Evolutionary conservation across 352 stramenopile genomes (phyloP).

Genomic region (Phytophthora idaei): DNA sequence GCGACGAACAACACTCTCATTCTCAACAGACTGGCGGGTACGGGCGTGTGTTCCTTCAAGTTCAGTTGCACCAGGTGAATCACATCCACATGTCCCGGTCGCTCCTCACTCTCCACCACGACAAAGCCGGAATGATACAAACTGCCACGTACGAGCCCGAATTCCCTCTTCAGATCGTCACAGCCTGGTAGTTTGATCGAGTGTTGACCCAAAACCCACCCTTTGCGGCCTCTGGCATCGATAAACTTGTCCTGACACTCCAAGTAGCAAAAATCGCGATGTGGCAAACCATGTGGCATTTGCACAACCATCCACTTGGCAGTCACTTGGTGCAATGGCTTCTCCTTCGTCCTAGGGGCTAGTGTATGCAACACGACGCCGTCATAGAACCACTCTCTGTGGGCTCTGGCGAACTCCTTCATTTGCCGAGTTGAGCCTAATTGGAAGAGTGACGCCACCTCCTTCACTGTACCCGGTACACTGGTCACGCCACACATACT

Average conservation of each 20-base stretch:
- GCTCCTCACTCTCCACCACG: conserved; percentile 81
- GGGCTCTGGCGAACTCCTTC: conserved; percentile 65
- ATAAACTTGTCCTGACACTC: conserved; percentile 91
- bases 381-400: conserved; percentile 77
- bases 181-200: conserved; percentile 83
- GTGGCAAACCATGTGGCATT: conserved; percentile 58
- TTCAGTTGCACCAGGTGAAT: conserved; percentile 87
- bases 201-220: conserved; percentile 85
- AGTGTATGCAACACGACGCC: conserved; percentile 76
- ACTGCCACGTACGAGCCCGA: conserved; percentile 76
- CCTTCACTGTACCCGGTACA: conserved; percentile 69
- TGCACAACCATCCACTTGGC: conserved; percentile 81
- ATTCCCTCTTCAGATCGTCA: conserved; percentile 77
- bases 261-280: conserved; percentile 81
- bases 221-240: conserved; percentile 75
- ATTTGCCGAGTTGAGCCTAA: conserved; percentile 64
- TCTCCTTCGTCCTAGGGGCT: conserved; percentile 64
- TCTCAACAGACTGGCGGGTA: conserved; percentile 51
- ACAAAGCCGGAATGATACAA: conserved; percentile 89
- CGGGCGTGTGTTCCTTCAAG: conserved; percentile 69
- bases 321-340: conserved; percentile 83
- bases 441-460: conserved; percentile 78
- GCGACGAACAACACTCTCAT: conserved; percentile 52
- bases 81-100: conserved; percentile 74
- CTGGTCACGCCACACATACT: conserved; percentile 85